Conservation (phyloP, 768 basidiomycete species). For the Suillus tomentosus region DNA sequence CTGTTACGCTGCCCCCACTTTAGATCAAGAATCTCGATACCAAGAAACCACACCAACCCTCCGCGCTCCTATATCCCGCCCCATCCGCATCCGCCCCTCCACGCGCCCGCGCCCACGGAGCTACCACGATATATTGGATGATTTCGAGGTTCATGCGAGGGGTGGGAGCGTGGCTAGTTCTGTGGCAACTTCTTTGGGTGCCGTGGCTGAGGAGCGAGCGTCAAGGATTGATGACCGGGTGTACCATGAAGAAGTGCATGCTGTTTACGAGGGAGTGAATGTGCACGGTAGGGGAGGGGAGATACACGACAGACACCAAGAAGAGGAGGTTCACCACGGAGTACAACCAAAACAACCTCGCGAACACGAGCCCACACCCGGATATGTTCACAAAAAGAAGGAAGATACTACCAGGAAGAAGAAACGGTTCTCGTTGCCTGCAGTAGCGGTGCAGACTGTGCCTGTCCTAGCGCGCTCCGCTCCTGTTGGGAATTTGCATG, state of each 20-base stretch:
- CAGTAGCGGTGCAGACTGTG: constrained; percentile 73
- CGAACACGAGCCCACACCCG: background rate
- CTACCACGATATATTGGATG: constrained; percentile 67
- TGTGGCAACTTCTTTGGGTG: constrained; percentile 29
- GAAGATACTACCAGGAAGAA: constrained; percentile 65
- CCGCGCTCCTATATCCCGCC: constrained; percentile 15
- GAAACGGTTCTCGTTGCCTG: constrained; percentile 76
- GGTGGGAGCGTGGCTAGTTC: constrained; percentile 33
- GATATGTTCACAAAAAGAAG: constrained; percentile 18
- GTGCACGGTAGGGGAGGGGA: background rate
- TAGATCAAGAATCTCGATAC: background rate
- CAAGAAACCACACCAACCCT: background rate
- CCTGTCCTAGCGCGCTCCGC: constrained; percentile 63
- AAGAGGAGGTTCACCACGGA: background rate
- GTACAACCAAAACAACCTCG: background rate
- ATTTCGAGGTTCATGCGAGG: constrained; percentile 48
- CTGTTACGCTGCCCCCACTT: background rate
- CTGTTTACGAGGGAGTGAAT: background rate
- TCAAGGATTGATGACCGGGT: constrained; percentile 2
- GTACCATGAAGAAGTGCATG: constrained; percentile 16
- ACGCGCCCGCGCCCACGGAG: constrained; percentile 52
- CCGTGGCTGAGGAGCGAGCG: constrained; percentile 7
- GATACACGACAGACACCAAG: background rate
- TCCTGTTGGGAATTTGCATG: constrained; percentile 23
- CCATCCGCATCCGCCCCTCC: constrained; percentile 35